Evolutionary conservation across 2,329 filamentous ascomycete genomes (phyloP).

Genomic region (Monilinia fructigena): DNA sequence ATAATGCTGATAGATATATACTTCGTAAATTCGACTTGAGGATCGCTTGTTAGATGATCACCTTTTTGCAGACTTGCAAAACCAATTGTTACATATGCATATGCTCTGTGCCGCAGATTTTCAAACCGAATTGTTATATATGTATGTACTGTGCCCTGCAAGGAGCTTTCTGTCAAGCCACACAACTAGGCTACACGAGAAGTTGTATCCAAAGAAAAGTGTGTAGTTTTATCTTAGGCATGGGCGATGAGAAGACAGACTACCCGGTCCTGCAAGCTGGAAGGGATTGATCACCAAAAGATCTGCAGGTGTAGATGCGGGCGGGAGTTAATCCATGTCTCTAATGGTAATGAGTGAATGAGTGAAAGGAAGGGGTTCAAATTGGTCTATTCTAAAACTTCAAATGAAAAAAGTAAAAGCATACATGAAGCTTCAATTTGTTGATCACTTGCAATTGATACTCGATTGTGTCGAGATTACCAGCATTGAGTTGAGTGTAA

Average conservation of each 20-base stretch:
- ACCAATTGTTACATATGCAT: neutral
- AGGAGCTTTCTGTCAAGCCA: neutral
- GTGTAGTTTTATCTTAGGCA: neutral
- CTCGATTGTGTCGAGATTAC: too few species aligned
- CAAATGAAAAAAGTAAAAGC: too few species aligned
- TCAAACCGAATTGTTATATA: too few species aligned
- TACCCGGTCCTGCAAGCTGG: neutral
- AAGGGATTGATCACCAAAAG: neutral
- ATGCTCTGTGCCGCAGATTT: too few species aligned
- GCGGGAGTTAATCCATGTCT: conserved; percentile 5
- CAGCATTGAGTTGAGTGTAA: too few species aligned
- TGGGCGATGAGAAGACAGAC: neutral
- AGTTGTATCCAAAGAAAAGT: neutral
- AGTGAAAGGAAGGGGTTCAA: neutral
- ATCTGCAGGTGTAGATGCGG: neutral
- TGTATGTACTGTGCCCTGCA: too few species aligned
- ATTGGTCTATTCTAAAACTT: too few species aligned
- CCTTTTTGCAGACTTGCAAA: neutral
- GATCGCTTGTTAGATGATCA: neutral
- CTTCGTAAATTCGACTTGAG: neutral
- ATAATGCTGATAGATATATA: neutral
- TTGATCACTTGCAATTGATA: too few species aligned
- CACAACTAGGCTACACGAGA: neutral
- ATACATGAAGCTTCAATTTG: too few species aligned
- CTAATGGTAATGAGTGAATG: neutral